Percentiles rank a stretch among this genome's conserved stretches.
These are phyloP conservation scores for Lentinula edodes DNA, from an alignment of 768 basidiomycete species.

Conservation along the genomic window DNA sequence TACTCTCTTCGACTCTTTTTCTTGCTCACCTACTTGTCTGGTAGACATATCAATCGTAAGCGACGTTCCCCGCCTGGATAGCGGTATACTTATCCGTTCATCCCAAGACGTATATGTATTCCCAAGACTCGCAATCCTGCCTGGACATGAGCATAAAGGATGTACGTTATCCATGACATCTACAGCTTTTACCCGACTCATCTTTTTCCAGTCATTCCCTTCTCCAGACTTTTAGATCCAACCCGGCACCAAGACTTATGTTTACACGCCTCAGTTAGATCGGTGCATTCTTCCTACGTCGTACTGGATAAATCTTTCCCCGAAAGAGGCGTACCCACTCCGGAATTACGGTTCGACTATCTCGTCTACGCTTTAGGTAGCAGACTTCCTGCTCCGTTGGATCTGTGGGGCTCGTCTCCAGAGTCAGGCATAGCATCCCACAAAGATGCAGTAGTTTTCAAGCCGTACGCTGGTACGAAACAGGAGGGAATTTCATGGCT, in stretches of 20 bases:
- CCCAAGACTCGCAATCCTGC: slow-evolving; percentile 50
- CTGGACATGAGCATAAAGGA: slow-evolving; percentile 61
- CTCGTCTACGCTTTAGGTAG: slow-evolving; percentile 59
- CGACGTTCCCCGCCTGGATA: not conserved
- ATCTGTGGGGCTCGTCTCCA: slow-evolving; percentile 39
- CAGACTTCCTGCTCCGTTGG: slow-evolving; percentile 46
- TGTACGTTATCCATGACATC: slow-evolving; percentile 27
- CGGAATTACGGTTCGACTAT: slow-evolving; percentile 45
- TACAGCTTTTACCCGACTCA: not conserved
- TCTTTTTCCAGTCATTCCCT: slow-evolving; percentile 42
- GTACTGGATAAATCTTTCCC: slow-evolving; percentile 45
- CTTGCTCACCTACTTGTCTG: not conserved
- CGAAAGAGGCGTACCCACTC: slow-evolving; percentile 32
- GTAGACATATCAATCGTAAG: slow-evolving; percentile 45
- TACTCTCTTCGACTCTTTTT: not conserved
- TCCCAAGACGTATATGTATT: slow-evolving; percentile 51
- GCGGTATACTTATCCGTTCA: not conserved
- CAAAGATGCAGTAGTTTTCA: not conserved
- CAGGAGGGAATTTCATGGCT: slow-evolving; percentile 46
- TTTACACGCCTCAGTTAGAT: not conserved
- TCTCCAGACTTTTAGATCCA: slow-evolving; percentile 30
- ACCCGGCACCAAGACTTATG: not conserved
- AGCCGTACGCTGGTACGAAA: slow-evolving; percentile 37
- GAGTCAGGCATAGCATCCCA: not conserved
- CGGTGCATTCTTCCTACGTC: slow-evolving; percentile 25